phyloP scores from a whole-genome alignment of 2,329 filamentous ascomycete genomes.

The Colletotrichum neosansevieriae region DNA sequence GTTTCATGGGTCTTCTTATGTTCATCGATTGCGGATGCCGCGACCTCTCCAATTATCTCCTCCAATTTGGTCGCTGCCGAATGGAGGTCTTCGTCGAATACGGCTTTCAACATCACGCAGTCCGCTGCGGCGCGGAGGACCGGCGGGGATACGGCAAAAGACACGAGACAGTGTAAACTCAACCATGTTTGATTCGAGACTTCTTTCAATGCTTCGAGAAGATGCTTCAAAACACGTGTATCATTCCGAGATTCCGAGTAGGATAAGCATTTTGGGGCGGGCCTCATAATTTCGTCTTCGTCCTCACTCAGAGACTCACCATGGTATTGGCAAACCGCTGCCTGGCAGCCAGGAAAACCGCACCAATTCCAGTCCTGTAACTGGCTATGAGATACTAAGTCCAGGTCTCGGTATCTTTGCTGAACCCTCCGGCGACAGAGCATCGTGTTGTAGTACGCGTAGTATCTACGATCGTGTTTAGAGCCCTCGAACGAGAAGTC shows the following conservation, averaged over 20 bases:
- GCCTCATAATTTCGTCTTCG: neutral
- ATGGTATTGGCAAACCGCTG: neutral
- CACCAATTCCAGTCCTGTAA: conserved; percentile 16
- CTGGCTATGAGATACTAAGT: neutral
- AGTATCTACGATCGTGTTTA: neutral
- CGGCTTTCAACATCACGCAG: neutral
- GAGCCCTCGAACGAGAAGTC: neutral
- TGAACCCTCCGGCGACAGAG: conserved; percentile 8
- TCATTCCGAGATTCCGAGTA: too few relatives aligned
- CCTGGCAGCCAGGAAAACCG: conserved; percentile 1
- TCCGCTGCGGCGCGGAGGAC: neutral
- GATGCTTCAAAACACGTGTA: neutral
- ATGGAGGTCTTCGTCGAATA: neutral
- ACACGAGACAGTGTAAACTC: neutral
- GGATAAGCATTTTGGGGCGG: neutral
- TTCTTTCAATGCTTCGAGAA: neutral
- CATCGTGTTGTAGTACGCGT: conserved; percentile 3
- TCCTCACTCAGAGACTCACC: neutral
- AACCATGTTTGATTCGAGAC: neutral
- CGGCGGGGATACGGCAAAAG: conserved; percentile 14
- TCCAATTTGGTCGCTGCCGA: neutral
- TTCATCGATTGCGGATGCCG: neutral
- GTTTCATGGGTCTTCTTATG: neutral
- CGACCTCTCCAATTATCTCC: neutral
- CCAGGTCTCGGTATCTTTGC: neutral